Conservation (phyloP, 2,329 filamentous ascomycete genomes). For the Colletotrichum truncatum region DNA sequence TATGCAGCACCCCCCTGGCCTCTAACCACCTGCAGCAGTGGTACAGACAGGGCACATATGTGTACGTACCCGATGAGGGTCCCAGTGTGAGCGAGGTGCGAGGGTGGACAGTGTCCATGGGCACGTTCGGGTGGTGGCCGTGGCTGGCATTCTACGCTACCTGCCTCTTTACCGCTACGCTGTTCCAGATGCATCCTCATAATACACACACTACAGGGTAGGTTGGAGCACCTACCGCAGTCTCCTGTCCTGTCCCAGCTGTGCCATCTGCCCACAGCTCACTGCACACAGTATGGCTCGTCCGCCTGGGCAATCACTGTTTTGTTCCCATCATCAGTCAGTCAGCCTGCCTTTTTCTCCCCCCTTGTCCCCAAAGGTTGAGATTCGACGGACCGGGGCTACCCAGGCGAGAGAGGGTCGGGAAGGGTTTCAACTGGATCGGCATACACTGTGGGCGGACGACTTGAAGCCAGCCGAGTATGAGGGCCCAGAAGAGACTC, state of each 20-base stretch:
- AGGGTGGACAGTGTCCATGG: neutral
- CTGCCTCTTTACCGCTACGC: neutral
- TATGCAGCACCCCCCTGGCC: slow-evolving; percentile 27
- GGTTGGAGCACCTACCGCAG: too few species aligned
- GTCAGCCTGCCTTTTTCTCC: neutral
- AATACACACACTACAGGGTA: too few species aligned
- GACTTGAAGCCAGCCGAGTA: slow-evolving; percentile 29
- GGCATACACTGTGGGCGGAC: slow-evolving; percentile 22
- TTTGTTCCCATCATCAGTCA: slow-evolving; percentile 1
- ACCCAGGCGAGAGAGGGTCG: slow-evolving; percentile 21
- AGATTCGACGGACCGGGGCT: slow-evolving; percentile 13
- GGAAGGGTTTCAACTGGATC: slow-evolving; percentile 24
- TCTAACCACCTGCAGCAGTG: slow-evolving; percentile 25
- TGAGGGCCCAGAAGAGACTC: slow-evolving; percentile 12
- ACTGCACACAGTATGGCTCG: neutral
- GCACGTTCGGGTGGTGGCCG: neutral
- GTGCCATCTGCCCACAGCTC: neutral
- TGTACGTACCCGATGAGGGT: slow-evolving; percentile 15
- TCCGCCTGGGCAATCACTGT: slow-evolving; percentile 12
- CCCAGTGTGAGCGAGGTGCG: neutral
- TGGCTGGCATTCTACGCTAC: slow-evolving; percentile 11
- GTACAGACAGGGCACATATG: neutral
- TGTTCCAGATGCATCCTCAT: neutral
- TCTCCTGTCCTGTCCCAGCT: neutral
- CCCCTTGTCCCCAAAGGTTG: slow-evolving; percentile 19